Conservation (phyloP, 1,139 yeast genomes). For the Suhomyces ambrosiae region DNA sequence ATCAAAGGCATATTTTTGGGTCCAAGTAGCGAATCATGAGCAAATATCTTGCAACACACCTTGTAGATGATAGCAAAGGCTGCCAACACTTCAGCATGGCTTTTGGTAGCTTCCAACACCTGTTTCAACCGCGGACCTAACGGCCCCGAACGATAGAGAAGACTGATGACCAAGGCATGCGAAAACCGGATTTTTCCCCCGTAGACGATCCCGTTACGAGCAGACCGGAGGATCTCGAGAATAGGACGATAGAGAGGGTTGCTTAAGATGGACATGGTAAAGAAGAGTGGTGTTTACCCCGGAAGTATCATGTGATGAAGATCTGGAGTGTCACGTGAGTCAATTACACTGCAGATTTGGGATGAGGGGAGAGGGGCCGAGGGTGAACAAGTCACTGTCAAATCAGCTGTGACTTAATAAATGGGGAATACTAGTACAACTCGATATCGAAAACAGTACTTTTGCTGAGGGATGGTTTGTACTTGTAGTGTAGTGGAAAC, state of each 20-base stretch:
- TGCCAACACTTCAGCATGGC: conserved; percentile 71
- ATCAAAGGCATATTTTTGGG: conserved; percentile 28
- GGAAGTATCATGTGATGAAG: conserved; percentile 7
- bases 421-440: too few species aligned
- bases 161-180: conserved; percentile 69
- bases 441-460: too few species aligned
- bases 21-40: conserved; percentile 40
- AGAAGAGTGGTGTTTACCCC: conserved; percentile 8
- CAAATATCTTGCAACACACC: conserved; percentile 32
- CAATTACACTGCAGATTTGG: too few species aligned
- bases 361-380: too few species aligned
- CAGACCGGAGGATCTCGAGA: conserved; percentile 41
- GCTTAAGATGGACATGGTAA: conserved; percentile 14
- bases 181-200: conserved; percentile 76
- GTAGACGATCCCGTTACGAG: conserved; percentile 60
- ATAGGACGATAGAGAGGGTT: conserved; percentile 36
- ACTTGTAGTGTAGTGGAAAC: too few species aligned
- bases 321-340: background rate
- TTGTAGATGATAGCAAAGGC: conserved; percentile 67
- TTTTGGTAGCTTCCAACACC: conserved; percentile 58
- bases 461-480: too few species aligned
- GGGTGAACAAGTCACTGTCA: too few species aligned
- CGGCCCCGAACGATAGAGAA: conserved; percentile 55
- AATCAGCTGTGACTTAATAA: too few species aligned
- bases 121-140: conserved; percentile 48